Evolutionary conservation across 2,329 filamentous ascomycete genomes (phyloP), one percentile per base, ranked within the genome.

Genomic region (Amphichorda felina): DNA sequence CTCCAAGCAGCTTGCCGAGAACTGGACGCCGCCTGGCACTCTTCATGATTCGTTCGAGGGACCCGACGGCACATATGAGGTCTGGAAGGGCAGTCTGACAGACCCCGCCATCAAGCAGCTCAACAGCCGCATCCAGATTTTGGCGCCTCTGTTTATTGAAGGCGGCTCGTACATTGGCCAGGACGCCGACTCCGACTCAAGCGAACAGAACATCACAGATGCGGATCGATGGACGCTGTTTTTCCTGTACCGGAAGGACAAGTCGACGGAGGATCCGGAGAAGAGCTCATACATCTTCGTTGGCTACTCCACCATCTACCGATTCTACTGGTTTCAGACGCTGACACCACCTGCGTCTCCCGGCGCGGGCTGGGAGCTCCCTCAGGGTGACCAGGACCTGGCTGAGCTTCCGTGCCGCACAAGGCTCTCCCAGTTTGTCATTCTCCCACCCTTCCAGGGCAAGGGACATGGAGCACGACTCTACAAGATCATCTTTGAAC

Each of bases 181-280:
- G 25, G 54, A 63, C 21, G 48, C 45, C 2, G 55, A 66, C 4
- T 58, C 58, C 4, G 57, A 65, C 3, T 75, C 86, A 34, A 71
- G 73, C 13, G 72, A 85, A 39, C 68, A 52, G 29, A 76, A 87
- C 27, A 70, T 82, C 35, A 71, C 80, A 1, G 81, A 88, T 41
- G 79, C 76, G 15, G 74, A 87, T 41, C 74, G 89, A 48, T 98
- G 91, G 91, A 87, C 83, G 1, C 62, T 96, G n/a, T 96, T 87
- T 60, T 78, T 94, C 45, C 65, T 94, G 38, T 89, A 82, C 56
- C 73, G 80, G 46, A 81, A 81, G 51, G 72, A 72, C 41, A 59
- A 60, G 4, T 46, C 50, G 2, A 36, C 55, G 2, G 49, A 52
- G 3, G 48, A 57, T 2, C 55, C 66, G 9, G 60, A 57, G 8